A percentile compares a stretch with the other conserved stretches of the same genome.
These are phyloP conservation scores for slime mould (Dictyostelium discoideum) DNA, from an alignment of 78 protist species.

Conservation along the genomic window dicty_2.7 NC_007090.3:1765001-1765500, in stretches of 20 bases:
- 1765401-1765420: neutral
- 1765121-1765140: neutral
- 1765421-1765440: neutral
- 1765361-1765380: neutral
- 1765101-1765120: neutral
- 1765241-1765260: neutral
- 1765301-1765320: neutral
- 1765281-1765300: neutral
- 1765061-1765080: no score
- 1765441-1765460: neutral
- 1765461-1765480: neutral
- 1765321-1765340: neutral
- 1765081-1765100: neutral
- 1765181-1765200: neutral
- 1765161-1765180: neutral
- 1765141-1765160: neutral
- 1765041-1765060: neutral
- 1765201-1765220: neutral
- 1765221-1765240: neutral
- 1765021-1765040: neutral
- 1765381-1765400: neutral
- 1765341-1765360: neutral
- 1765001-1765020: no score
- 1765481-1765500: neutral
- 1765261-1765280: neutral